Percentiles rank a stretch among this genome's conserved stretches.
phyloP scores from a whole-genome alignment of 352 stramenopile genomes.

The Lagenidium sp. region DNA sequence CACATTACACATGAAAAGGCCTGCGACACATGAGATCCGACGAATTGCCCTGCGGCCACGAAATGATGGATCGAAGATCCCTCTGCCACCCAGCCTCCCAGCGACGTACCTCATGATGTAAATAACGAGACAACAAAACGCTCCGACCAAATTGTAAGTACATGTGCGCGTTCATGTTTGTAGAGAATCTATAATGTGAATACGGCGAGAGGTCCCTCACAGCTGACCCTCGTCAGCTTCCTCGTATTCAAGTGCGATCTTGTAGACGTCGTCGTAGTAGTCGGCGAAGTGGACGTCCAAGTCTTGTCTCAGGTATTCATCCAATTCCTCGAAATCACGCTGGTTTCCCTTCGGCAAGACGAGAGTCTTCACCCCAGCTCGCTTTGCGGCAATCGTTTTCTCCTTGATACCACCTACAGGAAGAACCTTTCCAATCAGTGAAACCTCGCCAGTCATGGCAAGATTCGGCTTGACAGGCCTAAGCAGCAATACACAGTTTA shows the following conservation, averaged over 20 bases:
- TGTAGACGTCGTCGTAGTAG: constrained; percentile 95
- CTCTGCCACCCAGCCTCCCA: no score
- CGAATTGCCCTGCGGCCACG: no score
- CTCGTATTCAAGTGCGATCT: constrained; percentile 86
- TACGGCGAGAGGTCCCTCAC: no score
- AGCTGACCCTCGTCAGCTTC: no score
- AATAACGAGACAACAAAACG: no score
- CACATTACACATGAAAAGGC: no score
- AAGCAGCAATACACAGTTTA: constrained; percentile 1
- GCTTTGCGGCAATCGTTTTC: constrained; percentile 97
- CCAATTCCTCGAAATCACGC: constrained; percentile 95
- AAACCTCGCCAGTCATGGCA: constrained; percentile 97
- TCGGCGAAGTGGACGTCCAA: constrained; percentile 96
- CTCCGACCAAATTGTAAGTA: no score
- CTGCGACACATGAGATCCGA: no score
- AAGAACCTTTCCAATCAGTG: constrained; percentile 97
- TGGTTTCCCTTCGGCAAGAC: constrained; percentile 93
- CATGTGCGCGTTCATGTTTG: no score
- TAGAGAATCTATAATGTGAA: no score
- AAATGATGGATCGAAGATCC: no score
- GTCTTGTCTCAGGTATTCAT: constrained; percentile 95
- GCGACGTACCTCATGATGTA: no score
- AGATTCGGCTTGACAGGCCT: constrained; percentile 92
- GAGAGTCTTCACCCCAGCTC: constrained; percentile 92
- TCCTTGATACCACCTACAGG: constrained; percentile 99